Conservation (phyloP, 2,329 filamentous ascomycete species). For the Fusarium haematococcum region DNA sequence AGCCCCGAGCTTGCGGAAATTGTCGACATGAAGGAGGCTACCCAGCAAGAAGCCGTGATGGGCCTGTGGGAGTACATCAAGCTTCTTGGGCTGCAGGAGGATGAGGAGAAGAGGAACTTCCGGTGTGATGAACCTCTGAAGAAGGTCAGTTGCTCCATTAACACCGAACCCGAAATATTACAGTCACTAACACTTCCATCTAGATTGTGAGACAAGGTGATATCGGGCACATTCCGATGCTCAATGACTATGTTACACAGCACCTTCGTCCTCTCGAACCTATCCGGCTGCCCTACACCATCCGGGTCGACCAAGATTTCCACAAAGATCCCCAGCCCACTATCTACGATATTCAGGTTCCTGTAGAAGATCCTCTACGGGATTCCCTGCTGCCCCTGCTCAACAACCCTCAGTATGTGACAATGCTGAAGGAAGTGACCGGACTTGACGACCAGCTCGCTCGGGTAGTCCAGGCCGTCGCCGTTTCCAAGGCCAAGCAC, state of each 20-base stretch:
- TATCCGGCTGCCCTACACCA: constrained; percentile 88
- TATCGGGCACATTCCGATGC: constrained; percentile 84
- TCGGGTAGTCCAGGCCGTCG: constrained; percentile 82
- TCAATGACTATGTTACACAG: constrained; percentile 81
- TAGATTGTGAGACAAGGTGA: constrained; percentile 81
- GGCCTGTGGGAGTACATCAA: constrained; percentile 97
- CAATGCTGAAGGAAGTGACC: constrained; percentile 80
- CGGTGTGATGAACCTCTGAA: constrained; percentile 87
- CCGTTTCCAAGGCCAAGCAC: constrained; percentile 89
- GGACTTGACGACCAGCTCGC: constrained; percentile 87
- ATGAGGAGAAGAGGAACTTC: constrained; percentile 93
- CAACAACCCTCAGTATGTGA: constrained; percentile 76
- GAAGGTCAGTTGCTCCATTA: constrained; percentile 66
- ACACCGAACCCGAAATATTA: not conserved
- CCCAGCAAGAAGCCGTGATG: constrained; percentile 87
- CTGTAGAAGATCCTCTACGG: constrained; percentile 84
- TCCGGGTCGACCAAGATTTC: constrained; percentile 89
- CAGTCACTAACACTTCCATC: constrained; percentile 37
- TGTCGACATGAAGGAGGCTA: constrained; percentile 87
- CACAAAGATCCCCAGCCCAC: constrained; percentile 81
- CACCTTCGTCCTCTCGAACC: constrained; percentile 86
- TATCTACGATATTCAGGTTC: constrained; percentile 89
- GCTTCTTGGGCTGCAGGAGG: constrained; percentile 86
- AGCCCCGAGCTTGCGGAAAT: constrained; percentile 85
- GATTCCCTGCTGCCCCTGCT: constrained; percentile 73